Percentiles rank a stretch among this genome's conserved stretches.
Conservation (phyloP, 139 green algal species). For the Ulvella scutata region DNA sequence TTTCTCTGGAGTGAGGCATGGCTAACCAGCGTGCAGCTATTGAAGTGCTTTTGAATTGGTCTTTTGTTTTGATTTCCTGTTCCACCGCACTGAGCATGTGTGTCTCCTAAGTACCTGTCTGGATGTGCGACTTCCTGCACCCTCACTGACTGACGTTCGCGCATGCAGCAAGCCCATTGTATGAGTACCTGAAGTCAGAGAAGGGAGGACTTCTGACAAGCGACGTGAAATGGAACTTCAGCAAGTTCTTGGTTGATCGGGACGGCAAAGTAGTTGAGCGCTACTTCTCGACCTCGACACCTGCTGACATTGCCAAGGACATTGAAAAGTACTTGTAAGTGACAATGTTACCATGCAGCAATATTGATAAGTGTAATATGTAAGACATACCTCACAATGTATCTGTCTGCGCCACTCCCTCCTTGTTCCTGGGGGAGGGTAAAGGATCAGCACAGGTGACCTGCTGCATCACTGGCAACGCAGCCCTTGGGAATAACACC, state of each 20-base stretch:
- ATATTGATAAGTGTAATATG: neutral
- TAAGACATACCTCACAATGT: neutral
- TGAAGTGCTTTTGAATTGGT: no score
- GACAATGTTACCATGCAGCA: neutral
- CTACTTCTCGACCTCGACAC: constrained; percentile 19
- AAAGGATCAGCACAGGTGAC: no score
- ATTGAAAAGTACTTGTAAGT: constrained; percentile 21
- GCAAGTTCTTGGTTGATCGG: constrained; percentile 40
- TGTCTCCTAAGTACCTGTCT: no score
- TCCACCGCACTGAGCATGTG: no score
- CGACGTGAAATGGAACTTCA: constrained; percentile 58
- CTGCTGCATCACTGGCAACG: no score
- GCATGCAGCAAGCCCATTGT: constrained; percentile 24
- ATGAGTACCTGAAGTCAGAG: constrained; percentile 38
- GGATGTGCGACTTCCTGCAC: no score
- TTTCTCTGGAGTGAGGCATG: no score
- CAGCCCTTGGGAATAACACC: no score
- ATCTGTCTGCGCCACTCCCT: no score
- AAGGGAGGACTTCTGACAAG: constrained; percentile 35
- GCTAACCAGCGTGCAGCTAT: no score
- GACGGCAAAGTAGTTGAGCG: constrained; percentile 22
- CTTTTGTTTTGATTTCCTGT: no score
- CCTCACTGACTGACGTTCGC: neutral
- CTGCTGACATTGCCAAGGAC: constrained; percentile 12
- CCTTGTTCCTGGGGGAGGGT: no score